phyloP scores from a whole-genome alignment of 2,329 filamentous ascomycete genomes.

The Colletotrichum scovillei region DNA sequence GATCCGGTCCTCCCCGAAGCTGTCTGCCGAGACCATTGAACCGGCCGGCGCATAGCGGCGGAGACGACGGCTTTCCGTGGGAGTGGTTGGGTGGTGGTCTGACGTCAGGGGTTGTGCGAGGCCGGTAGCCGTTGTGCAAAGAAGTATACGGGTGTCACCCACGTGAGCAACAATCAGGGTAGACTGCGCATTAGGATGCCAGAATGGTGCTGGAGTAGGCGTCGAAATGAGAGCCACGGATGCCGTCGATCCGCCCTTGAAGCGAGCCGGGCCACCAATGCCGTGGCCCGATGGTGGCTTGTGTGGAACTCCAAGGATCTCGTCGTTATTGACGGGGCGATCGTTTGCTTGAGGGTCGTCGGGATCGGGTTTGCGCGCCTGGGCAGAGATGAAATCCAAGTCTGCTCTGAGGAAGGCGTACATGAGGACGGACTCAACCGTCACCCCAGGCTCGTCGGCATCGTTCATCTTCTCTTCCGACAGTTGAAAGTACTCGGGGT shows the following conservation, averaged over 20 bases:
- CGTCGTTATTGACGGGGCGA: slow-evolving; percentile 83
- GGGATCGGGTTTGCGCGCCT: slow-evolving; percentile 83
- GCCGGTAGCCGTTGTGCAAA: slow-evolving; percentile 89
- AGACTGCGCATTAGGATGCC: slow-evolving; percentile 88
- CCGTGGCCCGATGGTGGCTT: slow-evolving; percentile 65
- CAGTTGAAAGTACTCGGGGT: slow-evolving; percentile 77
- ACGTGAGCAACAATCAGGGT: slow-evolving; percentile 91
- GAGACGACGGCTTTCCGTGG: slow-evolving; percentile 83
- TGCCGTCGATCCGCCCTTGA: slow-evolving; percentile 94
- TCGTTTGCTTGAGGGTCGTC: slow-evolving; percentile 79
- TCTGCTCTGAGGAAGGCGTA: slow-evolving; percentile 96
- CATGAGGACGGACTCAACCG: slow-evolving; percentile 82
- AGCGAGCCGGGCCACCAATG: slow-evolving; percentile 82
- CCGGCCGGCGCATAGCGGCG: slow-evolving; percentile 82
- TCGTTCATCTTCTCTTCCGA: slow-evolving; percentile 39
- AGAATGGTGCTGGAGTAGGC: slow-evolving; percentile 90
- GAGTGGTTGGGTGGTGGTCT: slow-evolving; percentile 92
- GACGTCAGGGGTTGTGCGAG: slow-evolving; percentile 84
- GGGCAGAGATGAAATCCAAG: slow-evolving; percentile 91
- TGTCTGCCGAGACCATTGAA: slow-evolving; percentile 86
- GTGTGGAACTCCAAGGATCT: slow-evolving; percentile 76
- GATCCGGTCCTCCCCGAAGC: slow-evolving; percentile 97
- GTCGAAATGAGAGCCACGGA: slow-evolving; percentile 92
- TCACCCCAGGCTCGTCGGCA: slow-evolving; percentile 56
- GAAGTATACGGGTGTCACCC: slow-evolving; percentile 89